These are phyloP conservation scores for Leishmania gerbilli DNA, from an alignment of 208 protist genomes.

Conservation along the genomic window DNA sequence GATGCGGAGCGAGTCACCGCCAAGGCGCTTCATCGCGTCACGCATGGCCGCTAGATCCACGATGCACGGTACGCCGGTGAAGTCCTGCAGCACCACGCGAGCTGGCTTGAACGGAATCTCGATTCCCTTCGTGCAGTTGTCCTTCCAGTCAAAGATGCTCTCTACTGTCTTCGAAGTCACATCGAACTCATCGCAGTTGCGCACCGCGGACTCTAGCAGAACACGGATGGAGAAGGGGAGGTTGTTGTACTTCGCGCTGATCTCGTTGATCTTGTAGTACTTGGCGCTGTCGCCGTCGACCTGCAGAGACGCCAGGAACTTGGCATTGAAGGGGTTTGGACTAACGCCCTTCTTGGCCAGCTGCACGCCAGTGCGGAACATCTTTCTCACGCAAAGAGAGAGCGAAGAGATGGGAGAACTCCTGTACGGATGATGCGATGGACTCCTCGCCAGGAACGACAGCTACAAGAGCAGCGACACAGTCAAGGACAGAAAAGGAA, in stretches of 20 bases:
- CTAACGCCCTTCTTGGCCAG: conserved; percentile 41
- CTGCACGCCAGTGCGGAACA: conserved; percentile 55
- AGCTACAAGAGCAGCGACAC: not conserved
- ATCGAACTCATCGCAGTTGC: conserved; percentile 96
- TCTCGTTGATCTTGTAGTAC: conserved; percentile 89
- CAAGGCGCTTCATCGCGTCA: conserved; percentile 91
- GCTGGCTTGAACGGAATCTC: conserved; percentile 97
- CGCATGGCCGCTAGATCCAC: conserved; percentile 97
- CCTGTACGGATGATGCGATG: not conserved
- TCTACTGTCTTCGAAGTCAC: conserved; percentile 92
- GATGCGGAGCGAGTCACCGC: conserved; percentile 92
- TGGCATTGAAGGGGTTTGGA: conserved; percentile 76
- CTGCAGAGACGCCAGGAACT: conserved; percentile 62
- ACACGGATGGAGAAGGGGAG: conserved; percentile 97
- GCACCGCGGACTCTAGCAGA: conserved; percentile 94
- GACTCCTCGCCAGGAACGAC: not conserved
- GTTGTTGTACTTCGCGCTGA: conserved; percentile 74
- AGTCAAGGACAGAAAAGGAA: not conserved
- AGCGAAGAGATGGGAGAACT: not conserved
- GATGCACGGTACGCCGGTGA: conserved; percentile 96
- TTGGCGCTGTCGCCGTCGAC: conserved; percentile 54
- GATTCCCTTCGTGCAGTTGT: conserved; percentile 85
- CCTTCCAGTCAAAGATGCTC: conserved; percentile 94
- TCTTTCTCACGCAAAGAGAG: conserved; percentile 20
- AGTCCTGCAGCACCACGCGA: conserved; percentile 96